Percentiles rank a stretch among this genome's conserved stretches.
These are phyloP conservation scores for Eimeria acervulina DNA, from an alignment of 169 alveolate genomes.

Conservation along the genomic window DNA sequence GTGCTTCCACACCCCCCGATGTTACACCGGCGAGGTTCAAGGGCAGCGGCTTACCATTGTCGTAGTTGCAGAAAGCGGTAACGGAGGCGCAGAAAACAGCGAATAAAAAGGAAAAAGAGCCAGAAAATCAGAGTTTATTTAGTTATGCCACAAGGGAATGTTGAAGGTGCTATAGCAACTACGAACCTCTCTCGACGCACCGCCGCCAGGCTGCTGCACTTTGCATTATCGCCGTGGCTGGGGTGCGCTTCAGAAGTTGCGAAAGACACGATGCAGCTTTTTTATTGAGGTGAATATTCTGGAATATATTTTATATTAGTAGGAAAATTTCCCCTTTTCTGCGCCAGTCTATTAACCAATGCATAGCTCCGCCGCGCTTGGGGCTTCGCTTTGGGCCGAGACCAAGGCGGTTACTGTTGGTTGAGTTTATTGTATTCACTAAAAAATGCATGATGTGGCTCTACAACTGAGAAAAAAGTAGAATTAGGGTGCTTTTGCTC, in stretches of 20 bases:
- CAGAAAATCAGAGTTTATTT: neutral
- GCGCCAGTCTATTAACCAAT: neutral
- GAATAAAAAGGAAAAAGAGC: neutral
- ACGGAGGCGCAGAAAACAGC: neutral
- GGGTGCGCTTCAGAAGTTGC: neutral
- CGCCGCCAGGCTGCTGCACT: conserved; percentile 16
- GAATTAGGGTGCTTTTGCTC: neutral
- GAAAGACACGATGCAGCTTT: neutral
- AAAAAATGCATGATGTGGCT: neutral
- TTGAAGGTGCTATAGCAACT: neutral
- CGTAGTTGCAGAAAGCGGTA: neutral
- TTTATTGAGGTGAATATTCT: neutral
- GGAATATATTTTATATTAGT: neutral
- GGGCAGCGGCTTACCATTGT: neutral
- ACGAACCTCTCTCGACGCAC: neutral
- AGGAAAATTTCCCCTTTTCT: neutral
- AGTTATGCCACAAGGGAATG: neutral
- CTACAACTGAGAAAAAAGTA: neutral
- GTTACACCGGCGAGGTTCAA: neutral
- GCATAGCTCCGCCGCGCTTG: neutral
- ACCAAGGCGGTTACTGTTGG: neutral
- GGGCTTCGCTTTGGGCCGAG: neutral
- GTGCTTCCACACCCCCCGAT: conserved; percentile 6
- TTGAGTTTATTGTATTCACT: neutral
- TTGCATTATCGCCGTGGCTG: neutral